A percentile compares a stretch with the other conserved stretches of the same genome.
Evolutionary conservation across 768 basidiomycete species (phyloP).

Genomic region (Boletus bicolor): DNA sequence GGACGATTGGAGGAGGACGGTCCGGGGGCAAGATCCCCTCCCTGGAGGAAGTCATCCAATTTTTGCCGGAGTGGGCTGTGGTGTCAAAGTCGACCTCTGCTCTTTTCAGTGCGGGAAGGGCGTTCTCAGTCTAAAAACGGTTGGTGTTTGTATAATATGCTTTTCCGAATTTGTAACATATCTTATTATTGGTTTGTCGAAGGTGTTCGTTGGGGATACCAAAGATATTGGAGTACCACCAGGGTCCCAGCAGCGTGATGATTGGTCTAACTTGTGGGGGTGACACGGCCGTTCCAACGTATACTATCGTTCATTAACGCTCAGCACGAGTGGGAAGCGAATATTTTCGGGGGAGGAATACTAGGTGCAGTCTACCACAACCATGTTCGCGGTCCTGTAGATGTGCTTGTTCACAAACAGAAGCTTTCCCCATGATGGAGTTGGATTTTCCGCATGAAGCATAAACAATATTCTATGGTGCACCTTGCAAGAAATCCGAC

Average conservation of each 20-base stretch:
- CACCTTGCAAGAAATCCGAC: no score
- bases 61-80: conserved; percentile 67
- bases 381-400: no score
- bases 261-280: not conserved
- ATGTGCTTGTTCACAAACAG: no score
- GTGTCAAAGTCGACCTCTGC: conserved; percentile 55
- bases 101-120: conserved; percentile 49
- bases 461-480: no score
- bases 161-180: not conserved
- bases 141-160: not conserved
- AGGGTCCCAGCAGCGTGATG: not conserved
- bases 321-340: no score
- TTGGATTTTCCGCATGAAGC: no score
- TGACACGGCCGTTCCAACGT: not conserved
- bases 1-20: conserved; percentile 43
- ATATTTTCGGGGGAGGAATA: no score
- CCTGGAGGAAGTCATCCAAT: conserved; percentile 59
- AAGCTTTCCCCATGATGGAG: no score
- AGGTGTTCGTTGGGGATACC: not conserved
- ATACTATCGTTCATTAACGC: no score
- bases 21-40: conserved; percentile 57
- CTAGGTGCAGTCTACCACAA: no score
- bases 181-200: not conserved
- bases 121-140: conserved; percentile 20
- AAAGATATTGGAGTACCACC: no score